Base-by-base conservation (phyloP, 768 basidiomycete genomes). In the Pleurotus tuoliensis region DNA sequence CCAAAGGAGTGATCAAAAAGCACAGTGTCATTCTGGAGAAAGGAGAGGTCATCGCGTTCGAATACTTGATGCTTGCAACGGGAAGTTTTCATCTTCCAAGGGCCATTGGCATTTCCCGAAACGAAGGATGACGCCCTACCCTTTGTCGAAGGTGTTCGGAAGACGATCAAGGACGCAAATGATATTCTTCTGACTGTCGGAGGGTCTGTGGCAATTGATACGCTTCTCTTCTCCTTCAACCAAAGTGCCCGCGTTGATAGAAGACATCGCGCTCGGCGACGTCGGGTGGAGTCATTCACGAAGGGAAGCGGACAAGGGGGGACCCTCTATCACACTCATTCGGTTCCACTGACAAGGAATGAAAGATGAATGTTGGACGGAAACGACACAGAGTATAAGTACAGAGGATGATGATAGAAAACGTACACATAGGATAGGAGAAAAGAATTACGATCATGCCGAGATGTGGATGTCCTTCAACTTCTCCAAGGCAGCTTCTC, bases 51-150 rank as follows among this genome's bases (percentile, higher is more conserved):
- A 56, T 86, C 13, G 55, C 66, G 5, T 86, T 81, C 60, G 74
- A 77, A 16, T 69, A 76, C n/a, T 76, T 87, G 50, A 75, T 84
- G n/a, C 67, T 87, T 41, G 79, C 82, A 0, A 74, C 83, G 0
- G 86, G 84, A 1, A 73, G 73, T 13, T n/a, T n/a, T n/a, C n/a
- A 64, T 58, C 5, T 86, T 79, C 80, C 67, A 63, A 15, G 82
- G 78, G 0, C 64, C 71, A 2, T 48, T 76, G 7, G 59, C 66
- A 3, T 64, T 75, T 25, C 75, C 75, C 1, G 56, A 63, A 12
- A 63, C 62, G 6, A 34, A 44, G 30, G 51, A 49, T 7, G 68
- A 69, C 0, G 66, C 72, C 1, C 46, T 63, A 8, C 62, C 62
- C 15, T 68, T 72, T 44, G 38, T 66, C 41, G 38, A 25, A 11